Percentiles rank a stretch among this genome's conserved stretches.
Evolutionary conservation across 441 rosid genomes (phyloP).

Genomic region (Pelargonium cotyledonis): DNA sequence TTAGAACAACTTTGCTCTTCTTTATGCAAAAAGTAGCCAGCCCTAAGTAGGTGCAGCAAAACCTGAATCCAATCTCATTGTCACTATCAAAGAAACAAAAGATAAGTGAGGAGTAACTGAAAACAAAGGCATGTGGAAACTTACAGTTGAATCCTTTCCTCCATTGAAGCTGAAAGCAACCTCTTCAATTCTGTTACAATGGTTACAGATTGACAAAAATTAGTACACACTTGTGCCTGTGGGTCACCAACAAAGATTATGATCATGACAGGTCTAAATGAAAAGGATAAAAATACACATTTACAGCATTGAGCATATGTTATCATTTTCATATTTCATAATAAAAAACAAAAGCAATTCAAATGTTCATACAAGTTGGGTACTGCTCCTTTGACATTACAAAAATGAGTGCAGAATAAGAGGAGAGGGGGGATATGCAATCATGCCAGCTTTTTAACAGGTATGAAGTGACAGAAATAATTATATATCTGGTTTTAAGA

Average conservation of each 20-base stretch:
- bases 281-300: not conserved
- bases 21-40: slow-evolving; percentile 77
- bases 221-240: not conserved
- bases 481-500: too few species aligned
- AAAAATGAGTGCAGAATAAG: too few species aligned
- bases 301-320: not conserved
- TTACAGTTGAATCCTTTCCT: slow-evolving; percentile 96
- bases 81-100: slow-evolving; percentile 17
- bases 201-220: slow-evolving; percentile 16
- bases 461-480: too few species aligned
- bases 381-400: too few species aligned
- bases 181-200: slow-evolving; percentile 71
- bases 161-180: slow-evolving; percentile 98
- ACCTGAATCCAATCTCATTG: slow-evolving; percentile 47
- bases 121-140: slow-evolving; percentile 26
- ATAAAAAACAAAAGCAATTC: too few species aligned
- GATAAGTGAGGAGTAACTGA: slow-evolving; percentile 12
- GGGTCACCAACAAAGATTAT: not conserved
- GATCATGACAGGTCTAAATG: not conserved
- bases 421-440: too few species aligned
- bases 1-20: slow-evolving; percentile 48
- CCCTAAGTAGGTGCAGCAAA: slow-evolving; percentile 89
- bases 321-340: not conserved
- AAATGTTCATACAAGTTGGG: too few species aligned
- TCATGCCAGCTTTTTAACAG: too few species aligned